Conservation (phyloP, 495 filamentous ascomycete genomes). For the Sabuloglossum arenarium region DNA sequence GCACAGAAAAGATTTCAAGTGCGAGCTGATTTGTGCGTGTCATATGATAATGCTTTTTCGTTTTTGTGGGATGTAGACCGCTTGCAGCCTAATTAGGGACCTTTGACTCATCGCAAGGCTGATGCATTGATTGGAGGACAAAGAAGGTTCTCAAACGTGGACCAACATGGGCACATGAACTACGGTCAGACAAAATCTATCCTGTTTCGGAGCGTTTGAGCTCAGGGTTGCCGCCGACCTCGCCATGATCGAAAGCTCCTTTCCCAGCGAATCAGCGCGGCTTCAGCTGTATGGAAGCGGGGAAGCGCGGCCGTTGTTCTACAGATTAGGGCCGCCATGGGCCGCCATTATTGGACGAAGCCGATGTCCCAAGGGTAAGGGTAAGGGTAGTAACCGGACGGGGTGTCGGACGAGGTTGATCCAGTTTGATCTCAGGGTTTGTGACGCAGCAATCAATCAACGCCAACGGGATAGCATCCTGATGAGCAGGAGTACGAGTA, state of each 20-base stretch:
- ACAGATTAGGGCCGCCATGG: background rate
- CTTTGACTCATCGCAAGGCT: background rate
- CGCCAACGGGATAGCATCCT: background rate
- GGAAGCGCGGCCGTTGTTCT: background rate
- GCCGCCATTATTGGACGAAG: background rate
- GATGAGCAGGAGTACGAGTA: background rate
- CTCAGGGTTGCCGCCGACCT: background rate
- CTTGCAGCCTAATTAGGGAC: slow-evolving; percentile 2
- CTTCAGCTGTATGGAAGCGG: background rate
- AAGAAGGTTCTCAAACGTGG: background rate
- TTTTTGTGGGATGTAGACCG: background rate
- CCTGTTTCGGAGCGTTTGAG: slow-evolving; percentile 1
- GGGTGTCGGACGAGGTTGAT: slow-evolving; percentile 1
- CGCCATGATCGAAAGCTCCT: background rate
- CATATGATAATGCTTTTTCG: background rate
- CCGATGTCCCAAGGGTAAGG: background rate
- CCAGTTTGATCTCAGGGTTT: background rate
- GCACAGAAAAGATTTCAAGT: background rate
- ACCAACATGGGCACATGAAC: background rate
- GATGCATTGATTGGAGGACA: background rate
- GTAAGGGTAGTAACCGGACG: background rate
- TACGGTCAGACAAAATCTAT: background rate
- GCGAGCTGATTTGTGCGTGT: background rate
- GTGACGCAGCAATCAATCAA: slow-evolving; percentile 1
- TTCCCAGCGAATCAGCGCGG: background rate